Conservation (phyloP, 257 asterid genomes). For the Plantago elongata region DNA sequence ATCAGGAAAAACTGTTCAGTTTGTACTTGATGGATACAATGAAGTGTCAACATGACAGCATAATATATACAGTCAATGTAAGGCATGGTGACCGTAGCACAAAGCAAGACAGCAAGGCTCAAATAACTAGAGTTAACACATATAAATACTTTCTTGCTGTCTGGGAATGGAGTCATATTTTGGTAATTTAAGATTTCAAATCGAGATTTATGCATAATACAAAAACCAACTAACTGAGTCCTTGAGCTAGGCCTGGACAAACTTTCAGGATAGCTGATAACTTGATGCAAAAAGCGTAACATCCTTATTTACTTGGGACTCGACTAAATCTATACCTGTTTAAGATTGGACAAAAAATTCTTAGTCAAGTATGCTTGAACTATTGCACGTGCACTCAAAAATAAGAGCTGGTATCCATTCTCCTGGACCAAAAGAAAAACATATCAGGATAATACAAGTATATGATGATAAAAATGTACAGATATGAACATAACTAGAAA, state of each 20-base stretch:
- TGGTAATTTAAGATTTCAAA: background rate
- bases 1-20: background rate
- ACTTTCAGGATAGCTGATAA: background rate
- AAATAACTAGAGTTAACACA: background rate
- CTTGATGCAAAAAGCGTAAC: background rate
- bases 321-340: conserved; percentile 54
- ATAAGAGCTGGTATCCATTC: conserved; percentile 94
- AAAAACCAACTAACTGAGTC: background rate
- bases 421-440: conserved; percentile 46
- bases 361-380: conserved; percentile 95
- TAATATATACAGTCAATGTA: background rate
- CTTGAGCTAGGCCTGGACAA: background rate
- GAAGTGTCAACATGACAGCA: background rate
- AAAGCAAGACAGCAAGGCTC: background rate
- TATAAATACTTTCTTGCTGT: background rate
- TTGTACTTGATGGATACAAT: background rate
- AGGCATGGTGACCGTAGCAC: background rate
- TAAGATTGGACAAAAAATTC: conserved; percentile 82
- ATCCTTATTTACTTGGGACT: background rate
- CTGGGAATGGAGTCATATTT: background rate
- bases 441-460: background rate
- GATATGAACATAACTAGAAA: background rate
- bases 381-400: conserved; percentile 96
- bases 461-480: background rate
- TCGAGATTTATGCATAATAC: background rate